Base-by-base conservation (phyloP, 1,139 yeast genomes). In the Lodderomyces metapsilosis region DNA sequence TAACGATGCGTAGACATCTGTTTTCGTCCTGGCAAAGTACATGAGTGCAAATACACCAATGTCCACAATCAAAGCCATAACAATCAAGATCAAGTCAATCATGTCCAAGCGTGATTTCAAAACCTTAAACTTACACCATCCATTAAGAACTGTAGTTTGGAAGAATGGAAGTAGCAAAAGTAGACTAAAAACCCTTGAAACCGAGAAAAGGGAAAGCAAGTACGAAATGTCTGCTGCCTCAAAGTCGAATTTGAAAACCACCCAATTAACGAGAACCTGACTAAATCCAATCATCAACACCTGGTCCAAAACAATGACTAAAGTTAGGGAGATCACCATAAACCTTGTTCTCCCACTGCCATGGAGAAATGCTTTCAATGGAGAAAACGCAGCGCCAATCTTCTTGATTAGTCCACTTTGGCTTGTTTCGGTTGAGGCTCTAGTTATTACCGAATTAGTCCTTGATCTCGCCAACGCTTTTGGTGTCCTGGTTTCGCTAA, bases 241-340 rank as follows among this genome's bases (percentile, higher is more conserved):
- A 87, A 92, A 84, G 12, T 71, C 53, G 57, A 80, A 85, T 36
- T 54, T 57, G 52, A 70, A 77, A 27, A 83, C 76, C 1, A 84
- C 77, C 52, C 78, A 86, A 27, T 87, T 61, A 3, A 83, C 57
- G 16, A 51, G 37, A 6, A 58, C 46, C 74, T 50, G 21, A 74
- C 74, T 72, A 12, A 70, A 42, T 1, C 75, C 68, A 7, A 62
- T 41, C 3, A 68, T 61, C 30, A 70, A 49, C 9, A 69, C 53
- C 21, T 66, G 53, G 35, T 74, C 45, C 12, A 76, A 40, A 9
- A 78, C 61, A n/a, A 41, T 22, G 35, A 75, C 59, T 1, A 61
- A 18, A 0, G 82, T 61, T 25, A 86, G 57, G 0, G 74, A 41
- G 1, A 79, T 17, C 1, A 80, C 78, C 33, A 64, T 59, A 12